Evolutionary conservation across 768 basidiomycete species (phyloP), one percentile per base, ranked within the genome.

Genomic region (Gymnopilus dilepis): DNA sequence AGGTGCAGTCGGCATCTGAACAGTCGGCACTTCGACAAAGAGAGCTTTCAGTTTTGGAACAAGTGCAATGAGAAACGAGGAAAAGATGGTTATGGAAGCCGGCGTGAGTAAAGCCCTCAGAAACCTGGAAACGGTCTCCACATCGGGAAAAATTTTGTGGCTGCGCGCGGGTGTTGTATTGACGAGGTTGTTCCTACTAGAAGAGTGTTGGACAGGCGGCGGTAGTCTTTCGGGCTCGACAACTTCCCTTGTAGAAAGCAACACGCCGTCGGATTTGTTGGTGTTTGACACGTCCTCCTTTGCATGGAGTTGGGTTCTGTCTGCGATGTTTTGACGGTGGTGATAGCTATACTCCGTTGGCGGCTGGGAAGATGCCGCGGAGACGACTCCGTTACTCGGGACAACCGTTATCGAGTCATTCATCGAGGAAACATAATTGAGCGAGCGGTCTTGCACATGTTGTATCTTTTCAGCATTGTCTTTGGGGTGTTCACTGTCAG

Each of bases 11-110:
- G 80, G 79, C 57, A 83, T 85, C 33, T 73, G 2, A 8, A 11
- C 62, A 0, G 77, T 74, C 1, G 79, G 73, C 2, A 86, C 76
- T 11, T 67, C 68, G 1, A 87, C 76, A 64, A 91, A 90, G 3
- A 91, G 77, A 0, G 81, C 86, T 64, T 90, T 89, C 60, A 90
- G 78, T 7, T 77, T 73, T 2, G 82, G 80, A 1, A 88, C 69
- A 19, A 90, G 74, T 1, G 88, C 80, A 60, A 88, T 82, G 51
- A 83, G 77, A 56, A 90, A 81, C 0, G 85, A 74, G 31, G 81
- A 13, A 57, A 87, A 65, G 55, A 91, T 86, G 4, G 84, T 72
- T 11, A 87, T 64, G 0, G 87, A 86, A 0, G 80, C 70, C 0
- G 89, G 86, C 1, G 72, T 77, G 21, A 82, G 61, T 6, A 86